Evolutionary conservation across 2,329 filamentous ascomycete species (phyloP), one percentile per base, ranked within the genome.

Genomic region (Claviceps purpurea): DNA sequence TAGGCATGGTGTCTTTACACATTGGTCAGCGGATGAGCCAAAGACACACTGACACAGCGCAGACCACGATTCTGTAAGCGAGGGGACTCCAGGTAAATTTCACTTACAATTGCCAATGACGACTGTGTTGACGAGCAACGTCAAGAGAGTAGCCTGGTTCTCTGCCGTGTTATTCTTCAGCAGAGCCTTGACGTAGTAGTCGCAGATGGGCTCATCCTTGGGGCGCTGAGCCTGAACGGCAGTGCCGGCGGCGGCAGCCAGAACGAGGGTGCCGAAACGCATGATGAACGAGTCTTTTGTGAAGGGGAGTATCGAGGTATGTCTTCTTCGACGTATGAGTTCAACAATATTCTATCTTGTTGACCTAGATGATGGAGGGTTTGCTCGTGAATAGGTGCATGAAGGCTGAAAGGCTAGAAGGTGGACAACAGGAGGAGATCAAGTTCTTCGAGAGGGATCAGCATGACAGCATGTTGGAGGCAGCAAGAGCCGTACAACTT

Each of bases 151-250:
- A 51, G 70, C 65, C 62, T 84, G 79, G 62, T 80, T 82, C 34
- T 68, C 71, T 18, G 76, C 75, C 40, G 74, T 81, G 68, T 81
- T 82, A 41, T 78, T 69, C 62, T 71, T 76, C 51, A 82, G 68
- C 11, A 82, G 63, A n/a, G 74, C 73, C 3, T 70, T 78, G 38
- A 79, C 81, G 65, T 83, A 83, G 65, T 81, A 80, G 67, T 82
- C 79, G 65, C 79, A 83, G 58, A 83, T 75, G 54, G 75, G 72
- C 2, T 62, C 70, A 58, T 75, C 70, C 13, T 61, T 49, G 3
- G 75, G 75, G 45, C 76, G 71, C 62, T 78, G 73, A 20, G 72
- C 71, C 48, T 55, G 60, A 34, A 53, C 58, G 5, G 51, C 58
- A 4, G 52, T 51, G 42, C 52, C 56, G 11, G 60, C 59, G 14